Conservation (phyloP, 805 yeast species). For the Blastobotrys muscicola region DNA sequence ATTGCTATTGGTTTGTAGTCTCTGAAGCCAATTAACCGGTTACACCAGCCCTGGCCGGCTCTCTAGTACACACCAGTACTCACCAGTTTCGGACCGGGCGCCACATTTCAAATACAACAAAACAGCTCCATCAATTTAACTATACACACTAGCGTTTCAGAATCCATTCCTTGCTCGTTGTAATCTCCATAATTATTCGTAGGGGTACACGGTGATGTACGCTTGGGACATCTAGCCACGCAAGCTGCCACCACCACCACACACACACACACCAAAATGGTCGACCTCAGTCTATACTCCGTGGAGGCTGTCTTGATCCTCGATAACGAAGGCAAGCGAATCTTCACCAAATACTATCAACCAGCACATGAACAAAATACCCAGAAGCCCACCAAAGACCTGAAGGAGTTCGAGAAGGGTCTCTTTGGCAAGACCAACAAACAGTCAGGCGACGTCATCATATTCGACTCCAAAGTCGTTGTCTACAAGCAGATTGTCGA, state of each 20-base stretch:
- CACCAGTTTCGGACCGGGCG: too few relatives aligned
- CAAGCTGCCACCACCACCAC: slow-evolving; percentile 1
- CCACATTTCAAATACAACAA: too few relatives aligned
- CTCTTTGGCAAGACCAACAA: slow-evolving; percentile 71
- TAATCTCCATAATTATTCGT: too few relatives aligned
- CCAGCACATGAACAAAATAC: slow-evolving; percentile 41
- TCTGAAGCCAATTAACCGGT: too few relatives aligned
- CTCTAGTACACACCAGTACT: too few relatives aligned
- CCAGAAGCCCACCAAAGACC: slow-evolving; percentile 29
- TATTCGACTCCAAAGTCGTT: slow-evolving; percentile 69
- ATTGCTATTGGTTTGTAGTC: too few relatives aligned
- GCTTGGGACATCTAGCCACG: too few relatives aligned
- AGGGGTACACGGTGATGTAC: too few relatives aligned
- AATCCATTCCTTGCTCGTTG: too few relatives aligned
- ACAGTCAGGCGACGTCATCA: slow-evolving; percentile 67
- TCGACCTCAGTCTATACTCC: slow-evolving; percentile 44
- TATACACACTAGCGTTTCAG: too few relatives aligned
- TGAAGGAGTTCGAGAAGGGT: slow-evolving; percentile 64
- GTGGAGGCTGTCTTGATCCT: slow-evolving; percentile 72
- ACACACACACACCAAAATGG: slow-evolving; percentile 4
- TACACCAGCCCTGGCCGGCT: too few relatives aligned
- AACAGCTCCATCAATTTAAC: too few relatives aligned
- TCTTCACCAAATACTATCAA: slow-evolving; percentile 76
- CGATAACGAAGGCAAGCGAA: slow-evolving; percentile 70
- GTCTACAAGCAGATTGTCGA: slow-evolving; percentile 85